Base-by-base conservation (phyloP, 768 basidiomycete genomes). In the Russula compacta region DNA sequence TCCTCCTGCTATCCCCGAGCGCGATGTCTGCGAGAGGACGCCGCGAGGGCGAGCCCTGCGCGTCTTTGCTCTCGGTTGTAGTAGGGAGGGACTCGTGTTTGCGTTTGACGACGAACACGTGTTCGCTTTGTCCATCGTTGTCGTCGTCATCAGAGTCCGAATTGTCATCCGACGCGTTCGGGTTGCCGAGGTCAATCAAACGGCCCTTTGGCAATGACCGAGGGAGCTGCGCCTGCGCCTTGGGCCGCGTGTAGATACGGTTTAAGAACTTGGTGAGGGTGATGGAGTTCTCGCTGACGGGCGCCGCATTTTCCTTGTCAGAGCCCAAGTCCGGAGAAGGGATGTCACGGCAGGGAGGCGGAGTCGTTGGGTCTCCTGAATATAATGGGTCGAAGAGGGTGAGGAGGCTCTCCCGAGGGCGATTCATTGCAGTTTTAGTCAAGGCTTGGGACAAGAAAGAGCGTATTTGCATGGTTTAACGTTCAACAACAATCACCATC, bases 221-320 rank as follows among this genome's bases (percentile, higher is more conserved):
- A 6, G 59, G 49, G 14, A 40, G 42, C 40, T 51, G 53, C 7
- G 59, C 29, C 24, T 29, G 24, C 24, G 24, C 24, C 53, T 66
- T 60, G 42, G 58, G 43, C 44, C 56, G 59, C 14, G 53, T 61
- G 56, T 65, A 61, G 17, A 60, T 59, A 9, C 63, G 63, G 56
- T 47, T 58, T 39, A 66, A 66, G 56, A 66, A 66, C 49, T 66
- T 66, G 48, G 63, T 66, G 42, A 66, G 53, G 4, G 64, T 64
- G 50, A 65, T 46, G 17, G 65, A 48, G 53, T 40, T 61, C 38
- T 56, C 63, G 40, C 33, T 40, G 11, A 32, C 32, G 14, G 65
- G 59, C 6, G 38, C 43, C 9, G 56, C 33, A 36, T 66, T 66
- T 39, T 66, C 65, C 57, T 66, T 66, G 60, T 66, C 65, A 4